Base-by-base conservation (phyloP, 257 asterid genomes). In the Solanum virginianum region DNA sequence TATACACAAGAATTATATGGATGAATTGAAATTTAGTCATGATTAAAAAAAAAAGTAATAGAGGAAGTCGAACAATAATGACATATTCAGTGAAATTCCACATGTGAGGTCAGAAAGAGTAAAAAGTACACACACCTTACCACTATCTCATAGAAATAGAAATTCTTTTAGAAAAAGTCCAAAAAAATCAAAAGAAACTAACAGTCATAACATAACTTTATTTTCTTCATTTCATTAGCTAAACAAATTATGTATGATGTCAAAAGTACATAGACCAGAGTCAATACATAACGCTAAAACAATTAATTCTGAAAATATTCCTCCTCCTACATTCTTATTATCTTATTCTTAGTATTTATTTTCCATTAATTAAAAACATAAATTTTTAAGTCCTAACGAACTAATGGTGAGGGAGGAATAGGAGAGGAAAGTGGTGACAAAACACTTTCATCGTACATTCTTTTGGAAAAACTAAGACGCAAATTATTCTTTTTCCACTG, bases 351-450 rank as follows among this genome's bases (percentile, higher is more conserved):
- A 77, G 54, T 39, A 39, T 1, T 2, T 2, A 1, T 18, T 41
- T 45, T 24, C 32, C 10, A 60, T 7, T 51, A 49, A 2, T 26
- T 24, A 24, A 51, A 26, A 77, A 51, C n/a, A 51, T 14, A 26
- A 26, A 13, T 36, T 36, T 26, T 66, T 1, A 49, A 22, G 24
- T 79, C n/a, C 81, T 72, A 4, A 89, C 85, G 81, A 69, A 89
- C 86, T 7, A 92, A 89, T 4, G 92, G 94, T 7, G 94, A 89
- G 1, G 77, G 90, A 14, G 93, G 91, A 6, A 91, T 80, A 7
- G 94, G 95, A 1, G 94, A 89, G 18, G 97, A 91, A 84, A 87
- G 87, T 24, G 95, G 90, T 54, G 92, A 83, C 80, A 90, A 63
- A 5, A 74, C 39, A 20, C 32, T 84, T 85, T 91, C 94, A 14